These are phyloP conservation scores for Durotheca rogersii DNA, from an alignment of 495 filamentous ascomycete species.

Conservation along the genomic window DNA sequence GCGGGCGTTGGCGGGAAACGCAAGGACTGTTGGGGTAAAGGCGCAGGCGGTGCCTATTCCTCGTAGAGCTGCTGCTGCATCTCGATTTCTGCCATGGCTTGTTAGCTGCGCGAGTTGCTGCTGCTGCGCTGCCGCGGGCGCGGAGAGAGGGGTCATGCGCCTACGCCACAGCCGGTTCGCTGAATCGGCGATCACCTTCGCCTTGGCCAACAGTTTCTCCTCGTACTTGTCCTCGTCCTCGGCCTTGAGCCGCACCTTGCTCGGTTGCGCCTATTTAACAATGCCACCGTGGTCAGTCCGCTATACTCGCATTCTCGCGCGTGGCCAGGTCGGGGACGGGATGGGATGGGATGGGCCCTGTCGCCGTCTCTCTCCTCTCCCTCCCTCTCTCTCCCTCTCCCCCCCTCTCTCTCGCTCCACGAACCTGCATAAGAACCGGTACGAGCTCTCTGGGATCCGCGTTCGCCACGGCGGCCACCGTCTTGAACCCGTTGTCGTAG, in stretches of 20 bases:
- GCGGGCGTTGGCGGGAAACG: no score
- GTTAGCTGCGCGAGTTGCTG: slow-evolving; percentile 32
- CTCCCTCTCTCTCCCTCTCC: background rate
- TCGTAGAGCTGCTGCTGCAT: slow-evolving; percentile 49
- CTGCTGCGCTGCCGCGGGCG: slow-evolving; percentile 1
- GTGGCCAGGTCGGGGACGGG: no score
- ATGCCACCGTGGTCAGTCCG: slow-evolving; percentile 3
- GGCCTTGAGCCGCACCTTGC: slow-evolving; percentile 58
- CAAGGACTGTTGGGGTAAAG: slow-evolving; percentile 19
- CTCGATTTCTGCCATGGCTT: slow-evolving; percentile 44
- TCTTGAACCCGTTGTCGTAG: slow-evolving; percentile 74
- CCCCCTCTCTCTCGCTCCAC: slow-evolving; percentile 6
- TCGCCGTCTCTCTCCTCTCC: no score
- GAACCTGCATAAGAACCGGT: slow-evolving; percentile 67
- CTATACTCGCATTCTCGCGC: no score
- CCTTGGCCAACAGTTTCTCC: slow-evolving; percentile 65
- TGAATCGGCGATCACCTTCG: slow-evolving; percentile 65
- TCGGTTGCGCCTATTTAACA: slow-evolving; percentile 55
- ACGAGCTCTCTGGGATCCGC: slow-evolving; percentile 67
- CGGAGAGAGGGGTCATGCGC: slow-evolving; percentile 25
- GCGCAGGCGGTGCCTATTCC: slow-evolving; percentile 30
- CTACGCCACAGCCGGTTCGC: slow-evolving; percentile 75
- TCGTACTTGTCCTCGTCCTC: slow-evolving; percentile 63
- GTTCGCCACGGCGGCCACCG: slow-evolving; percentile 65
- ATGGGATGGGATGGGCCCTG: no score